phyloP scores from a whole-genome alignment of 1,284 basidiomycete species.

The Bondarzewia mesenterica region DNA sequence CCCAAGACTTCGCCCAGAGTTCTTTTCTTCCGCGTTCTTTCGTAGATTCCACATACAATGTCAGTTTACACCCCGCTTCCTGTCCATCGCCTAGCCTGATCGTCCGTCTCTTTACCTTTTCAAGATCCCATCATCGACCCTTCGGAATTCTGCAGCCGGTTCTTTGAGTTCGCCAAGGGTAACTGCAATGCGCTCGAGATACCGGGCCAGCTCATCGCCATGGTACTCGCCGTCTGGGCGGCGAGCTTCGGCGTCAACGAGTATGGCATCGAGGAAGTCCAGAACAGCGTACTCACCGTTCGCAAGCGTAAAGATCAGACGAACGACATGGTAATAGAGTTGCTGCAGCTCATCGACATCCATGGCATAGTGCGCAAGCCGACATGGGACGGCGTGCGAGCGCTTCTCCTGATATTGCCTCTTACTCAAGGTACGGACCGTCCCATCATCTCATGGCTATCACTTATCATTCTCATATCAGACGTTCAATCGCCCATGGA shows the following conservation, averaged over 20 bases:
- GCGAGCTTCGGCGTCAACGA: slow-evolving; percentile 81
- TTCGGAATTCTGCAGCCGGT: slow-evolving; percentile 66
- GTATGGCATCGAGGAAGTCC: slow-evolving; percentile 41
- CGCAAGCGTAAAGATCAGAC: slow-evolving; percentile 32
- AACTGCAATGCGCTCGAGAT: slow-evolving; percentile 42
- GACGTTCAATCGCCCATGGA: slow-evolving; percentile 43
- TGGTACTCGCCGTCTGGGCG: slow-evolving; percentile 78
- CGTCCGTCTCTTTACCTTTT: slow-evolving; percentile 9
- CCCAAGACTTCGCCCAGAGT: slow-evolving; percentile 65
- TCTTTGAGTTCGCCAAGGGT: slow-evolving; percentile 52
- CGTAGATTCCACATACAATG: slow-evolving; percentile 74
- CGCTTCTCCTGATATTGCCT: slow-evolving; percentile 69
- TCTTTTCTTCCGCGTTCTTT: slow-evolving; percentile 81
- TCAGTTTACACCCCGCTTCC: slow-evolving; percentile 30
- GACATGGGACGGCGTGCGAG: slow-evolving; percentile 78
- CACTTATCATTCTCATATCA: slow-evolving; percentile 19
- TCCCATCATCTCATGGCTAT: slow-evolving; percentile 1
- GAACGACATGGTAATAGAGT: slow-evolving; percentile 58
- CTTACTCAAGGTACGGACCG: slow-evolving; percentile 63
- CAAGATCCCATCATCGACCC: slow-evolving; percentile 68
- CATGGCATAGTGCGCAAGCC: slow-evolving; percentile 75
- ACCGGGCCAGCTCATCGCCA: slow-evolving; percentile 57
- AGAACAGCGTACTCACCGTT: slow-evolving; percentile 20
- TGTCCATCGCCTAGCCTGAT: slow-evolving; percentile 10
- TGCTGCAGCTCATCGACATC: slow-evolving; percentile 72